Conservation (phyloP, 371 early-diverging fungal species). For the Rhizopus delemar region DNA sequence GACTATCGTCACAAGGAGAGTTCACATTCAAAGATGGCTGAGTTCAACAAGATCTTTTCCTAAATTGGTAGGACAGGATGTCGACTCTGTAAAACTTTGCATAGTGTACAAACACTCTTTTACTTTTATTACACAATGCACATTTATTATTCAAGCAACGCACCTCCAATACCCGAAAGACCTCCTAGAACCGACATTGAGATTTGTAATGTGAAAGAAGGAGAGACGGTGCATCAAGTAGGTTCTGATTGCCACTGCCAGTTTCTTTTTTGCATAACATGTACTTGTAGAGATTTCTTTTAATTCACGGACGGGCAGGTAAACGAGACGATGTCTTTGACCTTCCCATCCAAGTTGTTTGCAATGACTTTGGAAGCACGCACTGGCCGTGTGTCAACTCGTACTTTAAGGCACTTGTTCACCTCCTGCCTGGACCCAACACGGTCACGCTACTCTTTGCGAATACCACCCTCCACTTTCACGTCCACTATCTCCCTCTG, state of each 20-base stretch:
- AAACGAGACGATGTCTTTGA: conserved; percentile 28
- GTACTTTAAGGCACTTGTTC: conserved; percentile 65
- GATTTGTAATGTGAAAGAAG: conserved; percentile 46
- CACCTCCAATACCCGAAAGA: conserved; percentile 15
- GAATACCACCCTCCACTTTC: conserved; percentile 19
- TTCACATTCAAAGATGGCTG: no score
- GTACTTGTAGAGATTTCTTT: conserved; percentile 48
- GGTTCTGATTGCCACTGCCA: not conserved
- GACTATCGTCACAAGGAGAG: no score
- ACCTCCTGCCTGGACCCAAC: conserved; percentile 60
- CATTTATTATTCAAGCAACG: no score
- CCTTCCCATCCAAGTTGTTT: conserved; percentile 37
- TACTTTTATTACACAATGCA: no score
- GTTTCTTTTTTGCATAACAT: no score
- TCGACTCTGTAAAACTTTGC: no score
- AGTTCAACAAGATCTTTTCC: no score
- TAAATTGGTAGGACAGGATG: no score
- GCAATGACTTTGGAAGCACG: conserved; percentile 53
- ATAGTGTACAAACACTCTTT: no score
- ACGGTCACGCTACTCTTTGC: conserved; percentile 46
- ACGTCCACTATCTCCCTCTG: conserved; percentile 56
- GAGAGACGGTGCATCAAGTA: conserved; percentile 58
- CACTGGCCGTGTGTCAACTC: conserved; percentile 59
- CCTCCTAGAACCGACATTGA: conserved; percentile 12
- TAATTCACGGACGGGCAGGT: conserved; percentile 60